Evolutionary conservation across 768 basidiomycete genomes (phyloP).

Genomic region (Mycena indigotica): DNA sequence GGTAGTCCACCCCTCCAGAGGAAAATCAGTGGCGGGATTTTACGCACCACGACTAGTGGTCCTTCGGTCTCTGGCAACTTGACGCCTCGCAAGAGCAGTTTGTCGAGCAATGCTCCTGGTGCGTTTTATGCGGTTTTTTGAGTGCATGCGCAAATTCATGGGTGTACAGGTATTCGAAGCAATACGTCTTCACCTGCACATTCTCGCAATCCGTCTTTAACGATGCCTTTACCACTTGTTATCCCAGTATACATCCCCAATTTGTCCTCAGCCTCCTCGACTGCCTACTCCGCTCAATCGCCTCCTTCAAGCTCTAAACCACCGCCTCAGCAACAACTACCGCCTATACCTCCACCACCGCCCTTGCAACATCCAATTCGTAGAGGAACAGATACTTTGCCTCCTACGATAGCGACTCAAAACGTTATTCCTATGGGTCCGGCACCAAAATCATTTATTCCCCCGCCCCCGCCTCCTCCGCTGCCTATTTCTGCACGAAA

Average conservation of each 20-base stretch:
- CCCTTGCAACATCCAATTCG: not conserved
- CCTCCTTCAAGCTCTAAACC: not conserved
- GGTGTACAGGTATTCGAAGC: not conserved
- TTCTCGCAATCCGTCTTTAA: constrained; percentile 1
- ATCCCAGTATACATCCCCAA: not conserved
- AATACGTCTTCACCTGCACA: not conserved
- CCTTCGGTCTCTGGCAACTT: not conserved
- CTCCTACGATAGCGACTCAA: not conserved
- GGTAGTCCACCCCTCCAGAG: not conserved
- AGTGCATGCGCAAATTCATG: not conserved
- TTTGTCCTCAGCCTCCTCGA: not conserved
- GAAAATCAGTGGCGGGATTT: not conserved
- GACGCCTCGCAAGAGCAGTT: not conserved
- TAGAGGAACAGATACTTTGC: not conserved
- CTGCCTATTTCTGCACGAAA: not conserved
- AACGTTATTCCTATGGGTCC: not conserved
- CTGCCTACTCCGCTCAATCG: not conserved
- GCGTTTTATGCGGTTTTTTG: not conserved
- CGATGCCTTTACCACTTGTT: not conserved
- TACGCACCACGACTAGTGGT: not conserved
- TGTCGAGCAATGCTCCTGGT: not conserved
- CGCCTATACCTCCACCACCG: not conserved
- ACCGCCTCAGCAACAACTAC: not conserved
- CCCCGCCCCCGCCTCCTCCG: constrained; percentile 1
- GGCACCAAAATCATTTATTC: not conserved